Evolutionary conservation across 352 stramenopile species (phyloP), one percentile per base, ranked within the genome.

Genomic region (Halophytophthora polymorphica): DNA sequence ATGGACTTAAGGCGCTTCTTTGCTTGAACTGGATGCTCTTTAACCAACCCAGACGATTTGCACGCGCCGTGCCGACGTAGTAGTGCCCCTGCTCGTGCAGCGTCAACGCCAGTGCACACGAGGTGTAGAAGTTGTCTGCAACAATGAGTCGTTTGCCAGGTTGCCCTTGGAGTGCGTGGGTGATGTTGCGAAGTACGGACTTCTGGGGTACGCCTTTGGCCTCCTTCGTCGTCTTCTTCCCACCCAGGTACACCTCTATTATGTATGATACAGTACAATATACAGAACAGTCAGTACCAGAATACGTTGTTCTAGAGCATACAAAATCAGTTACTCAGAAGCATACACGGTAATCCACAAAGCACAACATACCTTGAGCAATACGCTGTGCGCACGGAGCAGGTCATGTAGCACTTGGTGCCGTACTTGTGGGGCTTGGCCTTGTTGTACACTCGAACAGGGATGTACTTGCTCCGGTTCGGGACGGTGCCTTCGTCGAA

Each of bases 381-480:
- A 37, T 65, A 65, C 6, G 11, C 47, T 2, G 36, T 53, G 3
- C 37, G 14, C 0, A 46, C 45, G 13, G 50, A 57, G 31, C 61
- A 70, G 5, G 43, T 55, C 56, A 62, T 53, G 22, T 62, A 66
- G 10, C 19, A 42, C 28, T 69, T 69, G 1, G 37, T 53, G 8
- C 25, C 56, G 19, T 45, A 65, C n/a, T 54, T 48, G 39, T 53
- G 6, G 0, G 54, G 41, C 36, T 58, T 64, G 5, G 47, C 44
- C 35, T 64, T 56, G 28, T 57, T 56, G 21, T 61, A 70, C 5
- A 52, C 25, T 15, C 52, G 45, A 2, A 66, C 52, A 0, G 52
- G 44, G 8, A 56, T 60, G 44, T 39, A 53, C 11, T 49, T 10
- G n/a, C 46, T 56, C 14, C 34, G 15, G 12, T 47, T 63, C 6